Base-by-base conservation (phyloP, 2,329 filamentous ascomycete species). In the Penicillium griseofulvum region DNA sequence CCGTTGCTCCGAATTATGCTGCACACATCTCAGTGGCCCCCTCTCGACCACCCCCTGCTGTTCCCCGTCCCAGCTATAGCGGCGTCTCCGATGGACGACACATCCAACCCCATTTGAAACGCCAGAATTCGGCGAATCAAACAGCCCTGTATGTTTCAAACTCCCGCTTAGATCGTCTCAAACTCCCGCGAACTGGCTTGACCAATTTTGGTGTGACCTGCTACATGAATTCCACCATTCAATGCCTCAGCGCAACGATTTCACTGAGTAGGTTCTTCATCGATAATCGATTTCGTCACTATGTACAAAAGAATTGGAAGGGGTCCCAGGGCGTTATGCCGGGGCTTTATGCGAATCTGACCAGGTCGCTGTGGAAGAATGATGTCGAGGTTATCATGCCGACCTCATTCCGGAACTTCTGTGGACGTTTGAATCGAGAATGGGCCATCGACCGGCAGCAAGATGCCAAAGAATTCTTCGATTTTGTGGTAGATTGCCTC, bases 171-270 rank as follows among this genome's bases (percentile, higher is more conserved):
- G 75, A 76, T 55, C 70, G 75, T 14, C 74, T 78, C 28, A 76
- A 76, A 71, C 78, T 85, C 64, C 82, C 86, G n/a, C 78, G 79
- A 34, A 88, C 90, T 11, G 92, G 93, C 0, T 80, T 97, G 12
- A 77, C 85, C 55, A 97, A 97, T 64, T 89, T 91, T 38, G 84
- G 86, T 1, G 87, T 88, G 44, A 92, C 89, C 61, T 97, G 93
- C 71, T 97, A 96, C 69, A 91, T 94, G 80, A 97, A 96, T 72
- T 87, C 90, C n/a, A 87, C 87, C 0, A 79, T 97, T 26, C 93
- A 97, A 72, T 89, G 88, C 57, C 77, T 97, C 17, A 88, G 89
- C 55, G 87, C 87, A 1, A 93, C 91, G 0, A 76, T 81, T 9
- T 77, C 80, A 17, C 72, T 87, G 39, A 83, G 82, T 68, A 83